These are phyloP conservation scores for Beauveria brongniartii DNA, from an alignment of 2,329 filamentous ascomycete species.

Conservation along the genomic window DNA sequence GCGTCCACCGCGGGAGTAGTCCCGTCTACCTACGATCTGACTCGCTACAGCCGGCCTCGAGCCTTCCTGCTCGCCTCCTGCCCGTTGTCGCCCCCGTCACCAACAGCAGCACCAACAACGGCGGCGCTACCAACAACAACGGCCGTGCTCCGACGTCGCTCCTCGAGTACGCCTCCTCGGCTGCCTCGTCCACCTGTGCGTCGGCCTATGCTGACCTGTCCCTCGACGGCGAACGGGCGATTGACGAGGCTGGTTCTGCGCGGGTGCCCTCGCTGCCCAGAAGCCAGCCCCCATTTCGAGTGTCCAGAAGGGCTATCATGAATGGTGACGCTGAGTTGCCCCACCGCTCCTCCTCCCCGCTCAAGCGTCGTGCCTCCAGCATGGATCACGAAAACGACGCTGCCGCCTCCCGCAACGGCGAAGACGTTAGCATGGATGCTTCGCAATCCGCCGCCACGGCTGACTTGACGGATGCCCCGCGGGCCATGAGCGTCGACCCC, in stretches of 20 bases:
- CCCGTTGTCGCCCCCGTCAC: constrained; percentile 24
- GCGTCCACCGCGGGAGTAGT: constrained; percentile 20
- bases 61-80: constrained; percentile 45
- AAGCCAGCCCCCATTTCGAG: constrained; percentile 45
- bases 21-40: constrained; percentile 34
- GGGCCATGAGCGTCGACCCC: constrained; percentile 35
- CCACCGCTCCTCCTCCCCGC: constrained; percentile 55
- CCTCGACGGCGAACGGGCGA: constrained; percentile 46
- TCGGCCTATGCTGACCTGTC: constrained; percentile 48
- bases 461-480: constrained; percentile 17
- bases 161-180: constrained; percentile 45
- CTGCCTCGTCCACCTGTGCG: constrained; percentile 49
- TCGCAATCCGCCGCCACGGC: constrained; percentile 19
- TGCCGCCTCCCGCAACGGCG: constrained; percentile 31
- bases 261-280: constrained; percentile 26
- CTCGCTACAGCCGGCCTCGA: constrained; percentile 37
- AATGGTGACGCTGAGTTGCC: constrained; percentile 46
- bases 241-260: constrained; percentile 36
- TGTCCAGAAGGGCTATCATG: constrained; percentile 47
- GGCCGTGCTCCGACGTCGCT: constrained; percentile 19
- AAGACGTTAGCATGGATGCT: constrained; percentile 39
- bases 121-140: not conserved
- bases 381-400: constrained; percentile 45
- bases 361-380: constrained; percentile 56
- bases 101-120: constrained; percentile 1